Conservation (phyloP, 345 rosid genomes). For the Mangifera indica region DNA sequence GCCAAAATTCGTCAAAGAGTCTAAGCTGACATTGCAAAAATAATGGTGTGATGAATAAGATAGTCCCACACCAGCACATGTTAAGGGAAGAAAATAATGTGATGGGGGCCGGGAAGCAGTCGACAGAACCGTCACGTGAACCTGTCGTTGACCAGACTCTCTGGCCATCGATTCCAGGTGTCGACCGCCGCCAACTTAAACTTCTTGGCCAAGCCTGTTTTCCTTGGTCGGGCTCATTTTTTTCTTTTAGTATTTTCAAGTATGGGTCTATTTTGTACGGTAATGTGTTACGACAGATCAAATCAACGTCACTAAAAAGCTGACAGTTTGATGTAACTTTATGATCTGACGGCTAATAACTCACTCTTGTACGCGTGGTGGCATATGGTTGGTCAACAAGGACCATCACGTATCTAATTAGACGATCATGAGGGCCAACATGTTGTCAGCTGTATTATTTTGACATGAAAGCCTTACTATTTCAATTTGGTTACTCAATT, state of each 20-base stretch:
- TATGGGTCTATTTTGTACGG: background rate
- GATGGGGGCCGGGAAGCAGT: background rate
- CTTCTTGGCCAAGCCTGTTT: background rate
- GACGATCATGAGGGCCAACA: background rate
- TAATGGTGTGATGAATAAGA: too few species aligned
- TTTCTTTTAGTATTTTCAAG: background rate
- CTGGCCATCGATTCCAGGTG: background rate
- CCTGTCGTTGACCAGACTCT: constrained; percentile 6
- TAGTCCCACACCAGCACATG: background rate
- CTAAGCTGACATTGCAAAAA: too few species aligned
- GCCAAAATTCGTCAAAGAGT: too few species aligned
- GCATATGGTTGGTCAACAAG: background rate
- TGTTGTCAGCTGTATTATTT: background rate
- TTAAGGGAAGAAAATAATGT: background rate
- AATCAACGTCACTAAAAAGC: background rate
- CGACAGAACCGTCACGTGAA: constrained; percentile 6
- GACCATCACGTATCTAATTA: background rate
- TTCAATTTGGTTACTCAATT: background rate
- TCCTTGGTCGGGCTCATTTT: background rate
- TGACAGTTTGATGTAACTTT: constrained; percentile 6
- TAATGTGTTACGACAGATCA: background rate
- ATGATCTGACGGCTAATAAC: constrained; percentile 19
- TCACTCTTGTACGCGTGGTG: background rate
- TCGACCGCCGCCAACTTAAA: background rate
- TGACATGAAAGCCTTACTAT: background rate